Percentiles rank a stretch among this genome's conserved stretches.
phyloP scores from a whole-genome alignment of 1,284 basidiomycete genomes.

The Tetrapyrgos nigripes region DNA sequence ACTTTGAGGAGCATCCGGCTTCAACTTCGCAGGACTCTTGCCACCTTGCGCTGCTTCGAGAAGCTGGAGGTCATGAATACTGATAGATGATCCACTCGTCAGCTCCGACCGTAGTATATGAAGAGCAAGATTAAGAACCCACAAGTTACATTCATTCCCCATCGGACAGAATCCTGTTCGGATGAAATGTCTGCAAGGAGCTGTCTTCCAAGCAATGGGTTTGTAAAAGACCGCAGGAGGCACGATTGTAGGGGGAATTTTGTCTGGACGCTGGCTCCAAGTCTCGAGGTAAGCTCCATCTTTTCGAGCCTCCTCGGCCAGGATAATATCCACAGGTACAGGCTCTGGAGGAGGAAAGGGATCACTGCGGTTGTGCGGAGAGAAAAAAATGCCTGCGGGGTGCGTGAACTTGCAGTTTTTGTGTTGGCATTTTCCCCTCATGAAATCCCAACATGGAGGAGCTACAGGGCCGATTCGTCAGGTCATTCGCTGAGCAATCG shows the following conservation, averaged over 20 bases:
- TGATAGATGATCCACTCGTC: slow-evolving; percentile 22
- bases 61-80: slow-evolving; percentile 45
- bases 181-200: slow-evolving; percentile 49
- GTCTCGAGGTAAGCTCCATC: background rate
- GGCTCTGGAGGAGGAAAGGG: slow-evolving; percentile 4
- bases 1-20: background rate
- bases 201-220: slow-evolving; percentile 40
- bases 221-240: slow-evolving; percentile 19
- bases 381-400: slow-evolving; percentile 17
- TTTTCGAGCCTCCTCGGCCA: background rate
- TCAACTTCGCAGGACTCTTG: background rate
- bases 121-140: slow-evolving; percentile 24
- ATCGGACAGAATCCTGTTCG: slow-evolving; percentile 52
- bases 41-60: slow-evolving; percentile 20
- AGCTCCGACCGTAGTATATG: background rate
- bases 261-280: slow-evolving; percentile 13
- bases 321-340: background rate
- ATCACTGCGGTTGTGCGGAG: slow-evolving; percentile 4
- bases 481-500: slow-evolving; percentile 4
- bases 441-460: slow-evolving; percentile 30
- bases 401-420: slow-evolving; percentile 38
- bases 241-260: slow-evolving; percentile 13
- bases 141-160: slow-evolving; percentile 53
- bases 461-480: slow-evolving; percentile 24
- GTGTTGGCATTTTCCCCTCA: slow-evolving; percentile 32